Evolutionary conservation across 1,284 basidiomycete species (phyloP).

Genomic region (Ustilago nuda): DNA sequence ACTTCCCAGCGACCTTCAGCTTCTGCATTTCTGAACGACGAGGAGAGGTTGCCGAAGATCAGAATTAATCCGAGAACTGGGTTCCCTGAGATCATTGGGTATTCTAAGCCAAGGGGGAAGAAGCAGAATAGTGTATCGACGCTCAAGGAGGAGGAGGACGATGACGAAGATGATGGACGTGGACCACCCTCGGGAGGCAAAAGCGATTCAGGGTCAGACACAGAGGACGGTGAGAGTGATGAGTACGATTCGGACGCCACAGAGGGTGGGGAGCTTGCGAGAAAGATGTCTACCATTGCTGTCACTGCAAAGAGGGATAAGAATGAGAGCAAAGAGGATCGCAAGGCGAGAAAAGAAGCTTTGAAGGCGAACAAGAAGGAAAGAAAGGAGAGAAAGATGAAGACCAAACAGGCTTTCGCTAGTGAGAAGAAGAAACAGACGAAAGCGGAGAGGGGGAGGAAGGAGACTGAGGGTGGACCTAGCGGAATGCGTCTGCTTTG

Average conservation of each 20-base stretch:
- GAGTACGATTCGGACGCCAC: constrained; percentile 49
- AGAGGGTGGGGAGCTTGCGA: constrained; percentile 29
- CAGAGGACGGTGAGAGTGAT: constrained; percentile 28
- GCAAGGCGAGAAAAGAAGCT: constrained; percentile 86
- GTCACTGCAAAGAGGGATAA: constrained; percentile 46
- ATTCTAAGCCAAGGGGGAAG: constrained; percentile 44
- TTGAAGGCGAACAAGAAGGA: constrained; percentile 75
- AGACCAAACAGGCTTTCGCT: constrained; percentile 57
- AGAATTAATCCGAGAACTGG: constrained; percentile 63
- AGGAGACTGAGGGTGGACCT: constrained; percentile 51
- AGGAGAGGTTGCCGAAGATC: constrained; percentile 58
- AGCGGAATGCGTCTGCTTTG: constrained; percentile 48
- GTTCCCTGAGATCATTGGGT: constrained; percentile 61
- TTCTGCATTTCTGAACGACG: constrained; percentile 40
- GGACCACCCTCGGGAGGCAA: constrained; percentile 22
- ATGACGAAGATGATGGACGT: constrained; percentile 27
- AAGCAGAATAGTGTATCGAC: constrained; percentile 10
- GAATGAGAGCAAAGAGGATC: constrained; percentile 83
- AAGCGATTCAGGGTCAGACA: constrained; percentile 40
- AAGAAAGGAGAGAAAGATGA: constrained; percentile 54
- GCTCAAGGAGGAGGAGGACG: constrained; percentile 10
- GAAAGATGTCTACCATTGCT: constrained; percentile 24
- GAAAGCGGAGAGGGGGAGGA: constrained; percentile 48
- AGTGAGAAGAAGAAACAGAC: constrained; percentile 59
- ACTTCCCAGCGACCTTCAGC: constrained; percentile 36